Evolutionary conservation across 169 alveolate species (phyloP).

Genomic region (Cryptosporidium canis): DNA sequence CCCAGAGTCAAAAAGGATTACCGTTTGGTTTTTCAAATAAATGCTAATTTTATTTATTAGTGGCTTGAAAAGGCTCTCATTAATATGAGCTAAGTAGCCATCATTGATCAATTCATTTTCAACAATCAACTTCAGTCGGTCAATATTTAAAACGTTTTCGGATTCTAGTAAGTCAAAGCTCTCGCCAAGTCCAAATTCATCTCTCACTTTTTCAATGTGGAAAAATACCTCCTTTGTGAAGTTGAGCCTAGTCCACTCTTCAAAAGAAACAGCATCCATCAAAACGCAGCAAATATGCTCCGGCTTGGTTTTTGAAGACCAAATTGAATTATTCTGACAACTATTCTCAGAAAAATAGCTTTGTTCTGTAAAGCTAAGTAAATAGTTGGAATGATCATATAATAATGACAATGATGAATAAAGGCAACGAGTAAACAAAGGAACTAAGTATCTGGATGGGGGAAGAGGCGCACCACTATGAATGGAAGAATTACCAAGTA

Average conservation of each 20-base stretch:
- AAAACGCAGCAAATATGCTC: slow-evolving; percentile 38
- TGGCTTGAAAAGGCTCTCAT: not conserved
- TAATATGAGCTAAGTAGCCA: slow-evolving; percentile 20
- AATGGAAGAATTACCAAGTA: slow-evolving; percentile 51
- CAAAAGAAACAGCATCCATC: slow-evolving; percentile 38
- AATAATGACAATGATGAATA: slow-evolving; percentile 31
- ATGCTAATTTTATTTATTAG: not conserved
- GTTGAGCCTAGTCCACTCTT: slow-evolving; percentile 4
- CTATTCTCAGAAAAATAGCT: not conserved
- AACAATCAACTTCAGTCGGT: not conserved
- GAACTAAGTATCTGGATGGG: slow-evolving; percentile 60
- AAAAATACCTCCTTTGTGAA: slow-evolving; percentile 33
- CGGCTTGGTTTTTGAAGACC: slow-evolving; percentile 36
- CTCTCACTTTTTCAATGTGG: slow-evolving; percentile 15
- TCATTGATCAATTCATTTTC: not conserved
- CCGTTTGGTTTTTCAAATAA: slow-evolving; percentile 37
- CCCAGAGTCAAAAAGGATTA: slow-evolving; percentile 27
- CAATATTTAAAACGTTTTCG: slow-evolving; percentile 8
- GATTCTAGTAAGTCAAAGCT: not conserved
- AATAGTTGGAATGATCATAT: slow-evolving; percentile 39
- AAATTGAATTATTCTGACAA: not conserved
- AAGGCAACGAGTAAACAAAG: slow-evolving; percentile 59
- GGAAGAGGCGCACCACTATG: slow-evolving; percentile 40
- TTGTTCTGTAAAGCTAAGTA: slow-evolving; percentile 4
- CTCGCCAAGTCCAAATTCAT: not conserved